Evolutionary conservation across 176 grass and related monocot genomes (phyloP).

Genomic region (Hyparrhenia diplandra): DNA sequence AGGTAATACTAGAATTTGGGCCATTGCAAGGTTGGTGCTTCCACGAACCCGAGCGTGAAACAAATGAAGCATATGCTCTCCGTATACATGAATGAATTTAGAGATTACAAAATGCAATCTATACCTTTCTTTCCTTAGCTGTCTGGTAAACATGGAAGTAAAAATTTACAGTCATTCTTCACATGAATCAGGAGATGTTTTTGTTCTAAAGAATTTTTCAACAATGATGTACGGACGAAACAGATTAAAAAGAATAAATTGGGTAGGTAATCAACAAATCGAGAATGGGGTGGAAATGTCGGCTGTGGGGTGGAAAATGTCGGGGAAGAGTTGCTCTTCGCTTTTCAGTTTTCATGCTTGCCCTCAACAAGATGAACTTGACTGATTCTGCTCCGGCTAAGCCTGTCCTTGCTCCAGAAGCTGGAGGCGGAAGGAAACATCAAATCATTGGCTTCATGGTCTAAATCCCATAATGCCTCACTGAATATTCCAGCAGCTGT

Average conservation of each 20-base stretch:
- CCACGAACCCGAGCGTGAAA: background rate
- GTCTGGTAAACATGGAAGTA: slow-evolving; percentile 51
- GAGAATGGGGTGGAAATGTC: background rate
- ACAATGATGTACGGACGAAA: slow-evolving; percentile 27
- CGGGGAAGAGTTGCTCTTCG: slow-evolving; percentile 19
- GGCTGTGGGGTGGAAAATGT: slow-evolving; percentile 8
- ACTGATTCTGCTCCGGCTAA: slow-evolving; percentile 23
- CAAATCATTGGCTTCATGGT: slow-evolving; percentile 25
- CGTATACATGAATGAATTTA: slow-evolving; percentile 15
- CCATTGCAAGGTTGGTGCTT: background rate
- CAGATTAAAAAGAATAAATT: slow-evolving; percentile 48
- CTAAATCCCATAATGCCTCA: slow-evolving; percentile 84
- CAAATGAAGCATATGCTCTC: background rate
- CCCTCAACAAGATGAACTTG: slow-evolving; percentile 21
- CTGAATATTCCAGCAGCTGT: slow-evolving; percentile 82
- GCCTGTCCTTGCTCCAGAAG: slow-evolving; percentile 14
- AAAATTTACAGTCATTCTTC: slow-evolving; percentile 53
- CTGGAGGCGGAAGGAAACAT: slow-evolving; percentile 15
- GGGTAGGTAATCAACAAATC: slow-evolving; percentile 44
- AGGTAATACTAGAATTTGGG: no score
- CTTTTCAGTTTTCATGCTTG: slow-evolving; percentile 32
- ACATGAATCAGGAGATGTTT: slow-evolving; percentile 36
- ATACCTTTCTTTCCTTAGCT: slow-evolving; percentile 58
- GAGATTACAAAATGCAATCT: slow-evolving; percentile 45
- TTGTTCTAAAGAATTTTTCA: slow-evolving; percentile 38